These are phyloP conservation scores for Xerophyta viscosa DNA, from an alignment of 106 monocot species.

Conservation along the genomic window DNA sequence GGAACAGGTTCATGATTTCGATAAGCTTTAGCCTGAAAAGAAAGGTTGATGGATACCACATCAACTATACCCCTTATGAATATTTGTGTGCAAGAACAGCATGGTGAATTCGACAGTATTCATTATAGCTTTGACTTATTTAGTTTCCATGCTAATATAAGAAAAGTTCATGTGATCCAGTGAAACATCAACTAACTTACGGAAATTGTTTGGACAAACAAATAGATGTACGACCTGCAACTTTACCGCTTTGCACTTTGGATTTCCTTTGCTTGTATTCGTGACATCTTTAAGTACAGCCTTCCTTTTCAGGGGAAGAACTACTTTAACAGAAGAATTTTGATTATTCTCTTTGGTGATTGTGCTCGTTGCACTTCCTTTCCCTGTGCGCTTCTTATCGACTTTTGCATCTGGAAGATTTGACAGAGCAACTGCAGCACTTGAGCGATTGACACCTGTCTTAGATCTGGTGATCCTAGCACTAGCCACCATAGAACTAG, in stretches of 20 bases:
- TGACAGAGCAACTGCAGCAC: background rate
- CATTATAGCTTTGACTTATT: no score
- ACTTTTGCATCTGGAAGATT: background rate
- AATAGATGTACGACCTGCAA: background rate
- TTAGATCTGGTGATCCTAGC: slow-evolving; percentile 1
- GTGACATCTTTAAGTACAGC: slow-evolving; percentile 2
- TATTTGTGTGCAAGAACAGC: no score
- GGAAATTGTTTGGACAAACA: no score
- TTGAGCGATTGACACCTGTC: background rate
- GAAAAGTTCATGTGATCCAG: no score
- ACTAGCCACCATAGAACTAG: background rate
- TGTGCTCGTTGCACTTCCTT: background rate
- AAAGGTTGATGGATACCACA: background rate
- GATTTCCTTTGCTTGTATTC: background rate
- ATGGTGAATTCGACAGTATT: no score
- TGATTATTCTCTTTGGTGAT: background rate
- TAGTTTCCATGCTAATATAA: no score
- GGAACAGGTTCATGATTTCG: background rate
- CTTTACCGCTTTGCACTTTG: background rate
- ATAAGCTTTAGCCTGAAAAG: slow-evolving; percentile 1
- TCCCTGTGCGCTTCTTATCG: slow-evolving; percentile 1
- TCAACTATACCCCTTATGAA: no score
- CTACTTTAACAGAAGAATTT: background rate
- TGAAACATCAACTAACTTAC: no score
- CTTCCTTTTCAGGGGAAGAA: background rate